A percentile compares a stretch with the other conserved stretches of the same genome.
These are phyloP conservation scores for Xylaria sp. DNA, from an alignment of 2,329 filamentous ascomycete species.

Conservation along the genomic window DNA sequence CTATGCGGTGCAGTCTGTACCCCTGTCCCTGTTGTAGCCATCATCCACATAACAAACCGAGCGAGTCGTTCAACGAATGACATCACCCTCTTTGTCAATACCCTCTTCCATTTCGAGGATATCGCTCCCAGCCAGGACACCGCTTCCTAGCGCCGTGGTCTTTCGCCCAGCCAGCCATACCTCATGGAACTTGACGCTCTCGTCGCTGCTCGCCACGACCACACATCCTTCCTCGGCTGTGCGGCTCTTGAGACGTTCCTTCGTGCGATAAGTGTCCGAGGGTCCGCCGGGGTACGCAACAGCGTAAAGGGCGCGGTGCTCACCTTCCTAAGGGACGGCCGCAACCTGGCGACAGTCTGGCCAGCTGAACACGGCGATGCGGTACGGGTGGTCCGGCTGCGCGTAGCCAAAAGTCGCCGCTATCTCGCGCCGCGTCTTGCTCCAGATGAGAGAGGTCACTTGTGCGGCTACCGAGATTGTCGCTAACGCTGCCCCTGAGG, in stretches of 20 bases:
- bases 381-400: conserved; percentile 86
- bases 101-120: conserved; percentile 86
- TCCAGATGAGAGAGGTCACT: conserved; percentile 94
- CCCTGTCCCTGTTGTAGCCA: not conserved
- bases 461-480: conserved; percentile 94
- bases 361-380: conserved; percentile 95
- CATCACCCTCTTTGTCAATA: conserved; percentile 77
- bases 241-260: conserved; percentile 60
- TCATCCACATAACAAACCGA: not conserved
- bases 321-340: conserved; percentile 83
- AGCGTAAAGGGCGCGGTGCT: conserved; percentile 86
- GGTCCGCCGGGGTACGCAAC: conserved; percentile 77
- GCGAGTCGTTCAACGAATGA: conserved; percentile 70
- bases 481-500: conserved; percentile 83
- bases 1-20: conserved; percentile 1
- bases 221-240: conserved; percentile 81
- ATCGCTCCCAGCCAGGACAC: conserved; percentile 81
- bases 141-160: conserved; percentile 62
- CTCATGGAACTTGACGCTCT: conserved; percentile 94
- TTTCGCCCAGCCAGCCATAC: conserved; percentile 80
- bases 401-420: conserved; percentile 94
- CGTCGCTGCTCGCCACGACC: conserved; percentile 90
- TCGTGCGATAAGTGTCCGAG: conserved; percentile 58
- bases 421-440: conserved; percentile 84
- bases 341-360: conserved; percentile 88